Conservation (phyloP, 306 rosid species). For the Ammopiptanthus mongolicus region DNA sequence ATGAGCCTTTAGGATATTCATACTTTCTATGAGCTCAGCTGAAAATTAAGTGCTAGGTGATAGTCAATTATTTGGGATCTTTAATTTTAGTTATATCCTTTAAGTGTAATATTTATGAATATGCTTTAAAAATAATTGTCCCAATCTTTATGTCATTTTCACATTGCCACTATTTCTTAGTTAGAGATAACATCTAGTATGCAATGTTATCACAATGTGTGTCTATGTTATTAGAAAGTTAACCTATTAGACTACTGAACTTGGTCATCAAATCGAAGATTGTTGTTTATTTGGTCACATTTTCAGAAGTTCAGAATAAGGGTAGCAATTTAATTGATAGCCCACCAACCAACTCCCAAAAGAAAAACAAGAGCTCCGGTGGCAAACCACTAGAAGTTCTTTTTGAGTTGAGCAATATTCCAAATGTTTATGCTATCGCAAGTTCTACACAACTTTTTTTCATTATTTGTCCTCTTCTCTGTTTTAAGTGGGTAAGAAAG, state of each 20-base stretch:
- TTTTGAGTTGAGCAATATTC: neutral
- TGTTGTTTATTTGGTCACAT: neutral
- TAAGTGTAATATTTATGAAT: neutral
- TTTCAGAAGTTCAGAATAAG: neutral
- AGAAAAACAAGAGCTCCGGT: neutral
- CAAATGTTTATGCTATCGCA: neutral
- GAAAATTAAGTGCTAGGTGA: neutral
- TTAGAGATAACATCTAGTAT: neutral
- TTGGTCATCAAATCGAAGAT: neutral
- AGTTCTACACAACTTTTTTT: neutral
- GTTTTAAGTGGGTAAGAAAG: neutral
- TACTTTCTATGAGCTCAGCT: neutral
- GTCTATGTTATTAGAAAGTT: neutral
- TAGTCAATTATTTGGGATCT: neutral
- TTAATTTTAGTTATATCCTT: neutral
- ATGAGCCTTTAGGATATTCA: neutral
- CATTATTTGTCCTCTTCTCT: neutral
- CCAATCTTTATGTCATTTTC: neutral
- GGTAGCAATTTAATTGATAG: neutral
- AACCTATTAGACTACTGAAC: neutral
- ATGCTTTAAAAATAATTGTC: neutral
- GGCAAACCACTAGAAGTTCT: neutral
- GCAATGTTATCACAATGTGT: neutral
- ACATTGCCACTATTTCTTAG: neutral
- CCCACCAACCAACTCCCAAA: neutral